Base-by-base conservation (phyloP, 1,284 basidiomycete species). In the Ceratobasidium theobromae region DNA sequence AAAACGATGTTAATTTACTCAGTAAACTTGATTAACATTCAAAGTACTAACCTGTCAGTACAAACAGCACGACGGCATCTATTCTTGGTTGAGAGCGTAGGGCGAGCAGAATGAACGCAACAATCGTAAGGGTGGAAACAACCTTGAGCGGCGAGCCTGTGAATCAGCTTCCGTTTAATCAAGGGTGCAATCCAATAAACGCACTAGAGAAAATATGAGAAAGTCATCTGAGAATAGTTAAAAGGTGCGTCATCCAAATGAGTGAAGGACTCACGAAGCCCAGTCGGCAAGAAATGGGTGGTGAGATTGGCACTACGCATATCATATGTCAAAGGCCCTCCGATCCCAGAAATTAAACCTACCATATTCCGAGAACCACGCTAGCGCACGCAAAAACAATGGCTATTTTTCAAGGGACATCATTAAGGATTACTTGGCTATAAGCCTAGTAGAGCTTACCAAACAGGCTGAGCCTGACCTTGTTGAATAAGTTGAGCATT, bases 81-180 rank as follows among this genome's bases (percentile, higher is more conserved):
- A 60, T 49, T 38, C 57, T 43, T 27, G 57, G 57, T 27, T 60
- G 57, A 27, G 57, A 60, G 32, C 57, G 57, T 5, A 60, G 30
- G 9, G 57, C 43, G 16, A 60, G 57, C 8, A 60, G 43, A 12
- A 60, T 49, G 14, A 60, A 46, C 21, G 49, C 57, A 14, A 60
- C 57, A 14, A 49, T 49, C 4, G 57, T 60, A 33, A 60, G 57
- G 33, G 27, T 45, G 32, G 57, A 60, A 48, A 60, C 57, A 48
- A 60, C 33, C 57, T 60, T 32, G n/a, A 33, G 21, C 16, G n/a
- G n/a, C n/a, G n/a, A n/a, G 49, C 33, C 16, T n/a, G 6, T 30
- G 16, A 14, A 38, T 60, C 33, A 49, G 32, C 18, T 33, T 23
- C 32, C 45, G 32, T 28, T 25, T 5, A 9, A 57, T 4, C 18